Percentiles rank a stretch among this genome's conserved stretches.
Conservation (phyloP, 164 flowering plant species). For the Aristolochia contorta region DNA sequence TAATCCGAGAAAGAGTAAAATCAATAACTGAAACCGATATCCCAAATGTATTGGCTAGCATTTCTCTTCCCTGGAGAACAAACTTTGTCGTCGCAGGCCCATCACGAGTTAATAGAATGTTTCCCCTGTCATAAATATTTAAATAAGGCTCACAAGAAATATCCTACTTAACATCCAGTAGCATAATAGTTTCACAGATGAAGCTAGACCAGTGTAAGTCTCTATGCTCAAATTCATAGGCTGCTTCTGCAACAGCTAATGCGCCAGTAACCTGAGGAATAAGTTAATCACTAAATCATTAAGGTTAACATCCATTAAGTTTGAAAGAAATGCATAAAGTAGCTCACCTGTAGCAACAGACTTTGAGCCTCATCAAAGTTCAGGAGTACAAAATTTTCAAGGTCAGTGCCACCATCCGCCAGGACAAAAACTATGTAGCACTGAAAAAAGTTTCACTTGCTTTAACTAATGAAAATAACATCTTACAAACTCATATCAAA, state of each 20-base stretch:
- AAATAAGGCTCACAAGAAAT: not conserved
- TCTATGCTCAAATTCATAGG: slow-evolving; percentile 90
- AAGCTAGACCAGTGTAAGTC: slow-evolving; percentile 79
- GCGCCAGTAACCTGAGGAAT: slow-evolving; percentile 63
- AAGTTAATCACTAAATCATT: not conserved
- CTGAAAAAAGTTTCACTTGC: slow-evolving; percentile 31
- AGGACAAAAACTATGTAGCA: slow-evolving; percentile 74
- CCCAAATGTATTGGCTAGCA: slow-evolving; percentile 50
- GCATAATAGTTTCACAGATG: not conserved
- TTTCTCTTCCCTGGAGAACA: slow-evolving; percentile 57
- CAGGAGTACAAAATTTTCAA: slow-evolving; percentile 79
- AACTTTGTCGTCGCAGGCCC: slow-evolving; percentile 35
- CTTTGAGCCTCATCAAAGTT: slow-evolving; percentile 75
- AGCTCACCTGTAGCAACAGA: slow-evolving; percentile 58
- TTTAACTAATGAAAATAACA: not conserved
- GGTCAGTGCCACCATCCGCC: slow-evolving; percentile 85
- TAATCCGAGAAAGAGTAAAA: slow-evolving; percentile 88
- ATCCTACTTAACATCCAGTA: not conserved
- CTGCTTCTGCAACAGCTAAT: slow-evolving; percentile 90
- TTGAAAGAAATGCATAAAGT: not conserved
- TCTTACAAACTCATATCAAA: not conserved
- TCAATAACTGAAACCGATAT: slow-evolving; percentile 66
- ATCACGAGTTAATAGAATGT: slow-evolving; percentile 63
- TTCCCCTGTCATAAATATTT: slow-evolving; percentile 60
- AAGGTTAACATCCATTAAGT: not conserved